These are phyloP conservation scores for Wallemia mellicola DNA, from an alignment of 1,284 basidiomycete genomes.

Conservation along the genomic window DNA sequence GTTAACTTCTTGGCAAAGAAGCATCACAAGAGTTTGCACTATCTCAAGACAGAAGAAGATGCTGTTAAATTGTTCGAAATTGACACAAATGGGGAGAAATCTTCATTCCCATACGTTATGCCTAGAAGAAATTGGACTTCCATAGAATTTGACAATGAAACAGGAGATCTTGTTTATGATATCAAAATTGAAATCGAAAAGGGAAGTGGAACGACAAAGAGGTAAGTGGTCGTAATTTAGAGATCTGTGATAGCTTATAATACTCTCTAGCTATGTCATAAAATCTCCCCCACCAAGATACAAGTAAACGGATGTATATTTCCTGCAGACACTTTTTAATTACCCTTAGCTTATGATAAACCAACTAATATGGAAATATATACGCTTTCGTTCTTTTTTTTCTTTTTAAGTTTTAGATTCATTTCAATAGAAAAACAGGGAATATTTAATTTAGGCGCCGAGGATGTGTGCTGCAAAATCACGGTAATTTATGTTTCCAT, in stretches of 20 bases:
- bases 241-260: too few relatives aligned
- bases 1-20: slow-evolving; percentile 51
- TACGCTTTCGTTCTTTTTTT: too few relatives aligned
- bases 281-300: not conserved
- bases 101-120: slow-evolving; percentile 39
- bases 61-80: slow-evolving; percentile 36
- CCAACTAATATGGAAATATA: too few relatives aligned
- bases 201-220: slow-evolving; percentile 38
- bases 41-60: slow-evolving; percentile 33
- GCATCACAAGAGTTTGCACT: slow-evolving; percentile 33
- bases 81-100: slow-evolving; percentile 48
- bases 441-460: not conserved
- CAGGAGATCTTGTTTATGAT: slow-evolving; percentile 50
- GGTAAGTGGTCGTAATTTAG: not conserved
- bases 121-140: slow-evolving; percentile 67
- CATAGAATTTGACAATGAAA: slow-evolving; percentile 28
- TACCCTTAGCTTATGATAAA: too few relatives aligned
- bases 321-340: too few relatives aligned
- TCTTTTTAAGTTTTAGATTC: not conserved
- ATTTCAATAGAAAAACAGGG: not conserved
- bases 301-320: not conserved
- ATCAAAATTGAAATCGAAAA: slow-evolving; percentile 60
- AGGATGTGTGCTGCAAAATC: slow-evolving; percentile 78
- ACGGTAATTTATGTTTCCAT: slow-evolving; percentile 92
- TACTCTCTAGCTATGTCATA: not conserved